Percentiles rank a stretch among this genome's conserved stretches.
These are phyloP conservation scores for Trametes cubensis DNA, from an alignment of 768 basidiomycete species.

Conservation along the genomic window DNA sequence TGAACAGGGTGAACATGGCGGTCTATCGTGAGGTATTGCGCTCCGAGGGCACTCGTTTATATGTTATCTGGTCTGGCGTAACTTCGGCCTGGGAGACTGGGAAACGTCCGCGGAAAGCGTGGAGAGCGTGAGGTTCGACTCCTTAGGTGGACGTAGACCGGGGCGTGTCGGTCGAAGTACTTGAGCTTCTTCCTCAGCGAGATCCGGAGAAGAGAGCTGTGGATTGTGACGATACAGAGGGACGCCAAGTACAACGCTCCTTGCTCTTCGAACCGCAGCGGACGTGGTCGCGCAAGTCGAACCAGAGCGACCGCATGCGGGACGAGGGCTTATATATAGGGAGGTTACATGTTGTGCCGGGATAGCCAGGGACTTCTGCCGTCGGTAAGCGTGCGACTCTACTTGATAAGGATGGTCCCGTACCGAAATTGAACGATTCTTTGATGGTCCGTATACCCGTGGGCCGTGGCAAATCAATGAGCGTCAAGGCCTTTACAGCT, in stretches of 20 bases:
- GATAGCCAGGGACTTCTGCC: background rate
- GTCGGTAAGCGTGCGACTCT: slow-evolving; percentile 13
- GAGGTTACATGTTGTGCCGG: slow-evolving; percentile 1
- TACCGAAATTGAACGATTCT: background rate
- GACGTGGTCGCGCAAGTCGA: slow-evolving; percentile 11
- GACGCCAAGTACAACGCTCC: background rate
- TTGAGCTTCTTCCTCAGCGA: background rate
- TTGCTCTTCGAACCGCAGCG: background rate
- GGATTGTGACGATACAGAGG: background rate
- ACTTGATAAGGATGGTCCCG: slow-evolving; percentile 7
- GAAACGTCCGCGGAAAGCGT: slow-evolving; percentile 3
- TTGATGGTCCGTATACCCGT: slow-evolving; percentile 15
- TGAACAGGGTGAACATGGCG: slow-evolving; percentile 9
- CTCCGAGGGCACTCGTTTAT: background rate
- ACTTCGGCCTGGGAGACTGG: background rate
- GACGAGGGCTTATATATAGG: background rate
- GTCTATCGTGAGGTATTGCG: background rate
- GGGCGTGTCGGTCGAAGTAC: slow-evolving; percentile 6
- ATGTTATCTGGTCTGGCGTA: background rate
- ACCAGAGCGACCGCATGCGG: background rate
- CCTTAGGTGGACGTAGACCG: slow-evolving; percentile 9
- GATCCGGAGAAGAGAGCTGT: slow-evolving; percentile 2
- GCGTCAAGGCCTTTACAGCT: background rate
- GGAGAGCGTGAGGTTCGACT: slow-evolving; percentile 5
- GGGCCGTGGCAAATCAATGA: slow-evolving; percentile 9